Evolutionary conservation across 345 rosid genomes (phyloP), one percentile per base, ranked within the genome.

Genomic region (Pelargonium nanum): DNA sequence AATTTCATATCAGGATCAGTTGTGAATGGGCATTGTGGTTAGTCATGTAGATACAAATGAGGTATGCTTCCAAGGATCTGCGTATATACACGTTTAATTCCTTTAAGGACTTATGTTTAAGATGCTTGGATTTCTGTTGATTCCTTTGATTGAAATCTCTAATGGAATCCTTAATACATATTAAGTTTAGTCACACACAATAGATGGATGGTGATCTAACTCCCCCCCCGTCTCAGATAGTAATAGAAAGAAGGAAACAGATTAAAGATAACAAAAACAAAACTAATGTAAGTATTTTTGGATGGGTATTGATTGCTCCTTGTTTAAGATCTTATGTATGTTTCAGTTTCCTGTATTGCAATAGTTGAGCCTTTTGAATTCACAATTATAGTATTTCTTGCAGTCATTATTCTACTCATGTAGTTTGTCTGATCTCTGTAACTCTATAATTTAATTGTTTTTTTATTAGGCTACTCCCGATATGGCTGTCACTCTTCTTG

Each of bases 401-500:
- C 2, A 9, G 20, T 55, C 26, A 6, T 55, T 22, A 22, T 55
- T 6, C 57, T 55, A 21, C 57, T 21, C 16, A 8, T 55, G 19
- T 55, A 9, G 15, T 1, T 55, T 59, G 24, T 58, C 34, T 20
- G 34, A 45, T 57, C 50, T 19, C 58, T 5, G 9, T 8, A n/a
- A 52, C 54, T 55, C 45, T 59, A 19, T 62, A 55, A 57, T n/a
- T 63, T 30, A 20, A 56, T 63, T 56, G 21, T 70, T 71, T 62
- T 28, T 80, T 75, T 70, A 51, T 50, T 77, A 93, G 99, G 97
- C 96, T 53, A 87, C 97, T 32, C 99, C 97, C 55, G 97, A 90
- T 77, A 94, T 94, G 99, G 99, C 97, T 72, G 96, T 94, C 61
- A 94, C 96, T 61, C 87, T 94, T 67, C 97, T 94, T 60, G 97